Base-by-base conservation (phyloP, 108 stramenopile genomes). In the Cyclotella distinguenda region DNA sequence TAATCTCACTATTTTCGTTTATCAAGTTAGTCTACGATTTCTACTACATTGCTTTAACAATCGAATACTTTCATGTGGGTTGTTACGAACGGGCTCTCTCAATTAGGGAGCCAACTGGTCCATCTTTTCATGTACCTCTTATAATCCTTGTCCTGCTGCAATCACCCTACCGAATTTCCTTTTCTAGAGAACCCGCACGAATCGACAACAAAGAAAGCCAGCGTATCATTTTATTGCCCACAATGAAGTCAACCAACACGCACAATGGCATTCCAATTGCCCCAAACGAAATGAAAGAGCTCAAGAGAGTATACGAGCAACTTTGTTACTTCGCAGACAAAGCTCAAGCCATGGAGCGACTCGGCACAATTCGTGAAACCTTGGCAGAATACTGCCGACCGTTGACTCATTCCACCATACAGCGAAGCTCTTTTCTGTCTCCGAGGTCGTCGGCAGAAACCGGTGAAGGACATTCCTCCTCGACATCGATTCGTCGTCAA, bases 241-340 rank as follows among this genome's bases (percentile, higher is more conserved):
- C 2, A 31, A 70, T 61, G 60, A 70, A 44, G 33, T 34, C 49
- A 35, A 27, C 54, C 12, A 60, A 44, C 39, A 34, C 38, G 6
- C 38, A 55, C 52, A 25, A 26, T 0, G 61, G 44, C 58, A 74
- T 63, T 30, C 61, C 73, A 5, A 71, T 77, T 35, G 60, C 70
- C 1, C 75, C 75, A 12, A 81, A 76, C 49, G 79, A 81, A 60
- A 58, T 81, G 70, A 81, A 77, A 62, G 79, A 81, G 28, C 56
- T 81, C 23, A 74, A 77, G 62, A 70, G 79, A 60, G 79, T 81
- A 13, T 81, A 57, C 36, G 70, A 71, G 2, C 66, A 72, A 60
- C 60, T 81, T 0, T 81, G 79, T 45, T 74, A 27, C 57, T 81
- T 77, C 42, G 74, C 79, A 7, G 79, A 81, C 22, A 81, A 74